Evolutionary conservation across 179 eudicot species (phyloP).

Genomic region (Beta corolliflora): DNA sequence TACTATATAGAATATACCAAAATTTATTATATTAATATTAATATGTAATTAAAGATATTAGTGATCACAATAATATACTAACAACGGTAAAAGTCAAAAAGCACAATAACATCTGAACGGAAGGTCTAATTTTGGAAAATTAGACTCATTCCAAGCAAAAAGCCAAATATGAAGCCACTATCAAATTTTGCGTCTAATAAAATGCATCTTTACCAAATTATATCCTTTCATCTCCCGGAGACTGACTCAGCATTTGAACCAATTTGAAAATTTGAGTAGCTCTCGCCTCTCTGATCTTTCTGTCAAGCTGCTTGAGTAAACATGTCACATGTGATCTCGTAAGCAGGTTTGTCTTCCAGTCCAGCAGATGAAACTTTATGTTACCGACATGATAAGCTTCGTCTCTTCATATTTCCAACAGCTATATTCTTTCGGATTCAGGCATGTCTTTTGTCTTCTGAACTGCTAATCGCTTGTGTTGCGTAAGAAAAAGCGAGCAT

Average conservation of each 20-base stretch:
- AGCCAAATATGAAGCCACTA: conserved; percentile 7
- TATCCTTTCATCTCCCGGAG: background rate
- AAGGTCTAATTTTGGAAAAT: background rate
- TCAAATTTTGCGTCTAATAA: conserved; percentile 15
- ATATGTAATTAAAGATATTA: too few species aligned
- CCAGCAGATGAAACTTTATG: too few species aligned
- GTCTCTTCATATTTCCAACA: background rate
- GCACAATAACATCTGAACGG: too few species aligned
- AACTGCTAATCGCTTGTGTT: background rate
- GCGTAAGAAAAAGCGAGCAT: background rate
- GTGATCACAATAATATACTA: too few species aligned
- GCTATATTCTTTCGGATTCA: background rate
- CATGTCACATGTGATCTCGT: background rate
- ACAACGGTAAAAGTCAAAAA: too few species aligned
- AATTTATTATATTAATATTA: too few species aligned
- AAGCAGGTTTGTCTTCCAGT: background rate
- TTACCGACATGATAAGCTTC: too few species aligned
- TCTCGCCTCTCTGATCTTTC: background rate
- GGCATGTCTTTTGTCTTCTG: conserved; percentile 9
- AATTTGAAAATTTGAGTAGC: background rate
- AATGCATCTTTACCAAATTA: conserved; percentile 9
- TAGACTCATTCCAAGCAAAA: background rate
- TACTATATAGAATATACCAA: too few species aligned
- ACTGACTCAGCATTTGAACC: background rate
- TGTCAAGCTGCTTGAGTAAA: background rate